Evolutionary conservation across 495 filamentous ascomycete species (phyloP).

Genomic region (Hypoxylon perforatum): DNA sequence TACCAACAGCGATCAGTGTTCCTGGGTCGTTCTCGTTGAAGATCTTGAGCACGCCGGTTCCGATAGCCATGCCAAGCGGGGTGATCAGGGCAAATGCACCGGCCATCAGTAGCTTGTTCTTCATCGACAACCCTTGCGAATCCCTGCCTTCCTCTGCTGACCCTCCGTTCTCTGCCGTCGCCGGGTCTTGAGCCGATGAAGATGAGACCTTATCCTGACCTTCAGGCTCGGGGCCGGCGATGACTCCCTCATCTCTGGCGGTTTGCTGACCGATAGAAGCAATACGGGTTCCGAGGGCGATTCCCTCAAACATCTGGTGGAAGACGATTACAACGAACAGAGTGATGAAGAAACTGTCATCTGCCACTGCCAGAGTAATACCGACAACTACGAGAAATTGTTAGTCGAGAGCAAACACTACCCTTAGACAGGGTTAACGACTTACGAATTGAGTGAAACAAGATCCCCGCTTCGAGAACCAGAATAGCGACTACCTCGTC

Average conservation of each 20-base stretch:
- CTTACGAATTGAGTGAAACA: slow-evolving; percentile 75
- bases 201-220: slow-evolving; percentile 9
- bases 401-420: slow-evolving; percentile 6
- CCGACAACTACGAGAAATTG: slow-evolving; percentile 61
- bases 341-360: slow-evolving; percentile 65
- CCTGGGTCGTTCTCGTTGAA: slow-evolving; percentile 68
- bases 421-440: not conserved
- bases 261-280: slow-evolving; percentile 59
- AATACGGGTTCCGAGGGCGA: slow-evolving; percentile 79
- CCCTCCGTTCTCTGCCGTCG: slow-evolving; percentile 4
- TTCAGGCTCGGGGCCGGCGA: slow-evolving; percentile 13
- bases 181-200: slow-evolving; percentile 3
- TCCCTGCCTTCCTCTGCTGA: slow-evolving; percentile 7
- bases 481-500: slow-evolving; percentile 66
- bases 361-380: slow-evolving; percentile 67
- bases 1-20: slow-evolving; percentile 68
- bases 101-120: slow-evolving; percentile 60
- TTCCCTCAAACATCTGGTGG: slow-evolving; percentile 82
- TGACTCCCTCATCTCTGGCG: slow-evolving; percentile 19
- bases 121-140: slow-evolving; percentile 39
- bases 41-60: slow-evolving; percentile 61
- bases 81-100: slow-evolving; percentile 65
- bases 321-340: slow-evolving; percentile 70
- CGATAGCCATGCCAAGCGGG: slow-evolving; percentile 69
- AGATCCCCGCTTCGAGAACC: slow-evolving; percentile 75